A percentile compares a stretch with the other conserved stretches of the same genome.
phyloP scores from a whole-genome alignment of 768 basidiomycete species.

The Auriscalpium orientale region DNA sequence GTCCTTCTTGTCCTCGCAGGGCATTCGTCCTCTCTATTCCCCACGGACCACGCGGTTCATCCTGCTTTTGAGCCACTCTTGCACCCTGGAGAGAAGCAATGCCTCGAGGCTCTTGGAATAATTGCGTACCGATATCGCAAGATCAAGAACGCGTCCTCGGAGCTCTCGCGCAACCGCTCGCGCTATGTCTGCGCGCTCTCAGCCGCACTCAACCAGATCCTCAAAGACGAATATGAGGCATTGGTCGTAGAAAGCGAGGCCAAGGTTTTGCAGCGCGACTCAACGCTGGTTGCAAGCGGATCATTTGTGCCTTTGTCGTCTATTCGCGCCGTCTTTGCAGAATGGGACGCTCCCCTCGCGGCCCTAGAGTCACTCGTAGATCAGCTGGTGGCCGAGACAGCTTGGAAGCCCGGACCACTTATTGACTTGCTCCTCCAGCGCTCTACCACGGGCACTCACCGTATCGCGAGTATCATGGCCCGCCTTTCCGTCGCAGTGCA shows the following conservation, averaged over 20 bases:
- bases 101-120: conserved; percentile 68
- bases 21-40: conserved; percentile 81
- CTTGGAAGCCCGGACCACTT: conserved; percentile 68
- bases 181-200: conserved; percentile 77
- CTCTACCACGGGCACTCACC: conserved; percentile 72
- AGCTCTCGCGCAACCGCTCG: conserved; percentile 50
- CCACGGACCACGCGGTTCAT: conserved; percentile 46
- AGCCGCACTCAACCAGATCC: conserved; percentile 61
- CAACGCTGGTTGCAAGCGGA: conserved; percentile 66
- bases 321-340: conserved; percentile 73
- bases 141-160: conserved; percentile 50
- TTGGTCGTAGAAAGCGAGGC: conserved; percentile 77
- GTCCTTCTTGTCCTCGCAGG: conserved; percentile 81
- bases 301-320: conserved; percentile 84
- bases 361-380: conserved; percentile 60
- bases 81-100: conserved; percentile 85
- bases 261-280: conserved; percentile 68
- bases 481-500: conserved; percentile 71
- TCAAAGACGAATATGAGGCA: conserved; percentile 73
- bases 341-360: conserved; percentile 83
- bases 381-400: conserved; percentile 44
- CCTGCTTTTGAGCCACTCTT: conserved; percentile 64
- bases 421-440: conserved; percentile 72
- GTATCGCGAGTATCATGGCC: conserved; percentile 63
- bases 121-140: conserved; percentile 71